These are phyloP conservation scores for Plasmodium vivax DNA, from an alignment of 169 alveolate genomes.

Conservation along the genomic window DNA sequence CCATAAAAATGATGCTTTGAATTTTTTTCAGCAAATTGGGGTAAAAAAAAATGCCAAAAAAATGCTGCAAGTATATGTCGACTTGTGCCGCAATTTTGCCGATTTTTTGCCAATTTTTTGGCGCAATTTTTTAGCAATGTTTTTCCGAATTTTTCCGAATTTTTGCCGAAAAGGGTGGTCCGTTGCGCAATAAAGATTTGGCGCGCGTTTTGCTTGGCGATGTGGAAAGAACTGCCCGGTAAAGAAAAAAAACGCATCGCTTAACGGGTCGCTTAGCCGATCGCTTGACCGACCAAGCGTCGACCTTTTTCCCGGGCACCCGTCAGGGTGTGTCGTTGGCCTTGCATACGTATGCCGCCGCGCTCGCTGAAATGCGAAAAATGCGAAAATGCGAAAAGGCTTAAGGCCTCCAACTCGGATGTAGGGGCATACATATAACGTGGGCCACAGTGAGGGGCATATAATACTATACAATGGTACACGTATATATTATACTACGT, in stretches of 20 bases:
- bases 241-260: background rate
- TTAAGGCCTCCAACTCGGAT: background rate
- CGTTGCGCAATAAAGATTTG: background rate
- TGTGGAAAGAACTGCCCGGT: background rate
- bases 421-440: background rate
- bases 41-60: too few relatives aligned
- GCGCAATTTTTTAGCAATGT: too few relatives aligned
- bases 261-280: background rate
- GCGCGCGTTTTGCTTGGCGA: background rate
- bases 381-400: too few relatives aligned
- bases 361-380: background rate
- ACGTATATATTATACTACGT: background rate
- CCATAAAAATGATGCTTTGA: background rate
- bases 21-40: background rate
- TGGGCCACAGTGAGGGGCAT: background rate
- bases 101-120: too few relatives aligned
- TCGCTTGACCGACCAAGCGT: background rate
- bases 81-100: background rate
- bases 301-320: background rate
- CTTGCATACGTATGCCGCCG: background rate
- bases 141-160: background rate
- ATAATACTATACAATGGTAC: slow-evolving; percentile 1
- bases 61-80: background rate
- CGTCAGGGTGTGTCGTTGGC: background rate
- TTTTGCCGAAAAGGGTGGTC: background rate